Conservation (phyloP, 345 rosid species). For the Draba incana region DNA sequence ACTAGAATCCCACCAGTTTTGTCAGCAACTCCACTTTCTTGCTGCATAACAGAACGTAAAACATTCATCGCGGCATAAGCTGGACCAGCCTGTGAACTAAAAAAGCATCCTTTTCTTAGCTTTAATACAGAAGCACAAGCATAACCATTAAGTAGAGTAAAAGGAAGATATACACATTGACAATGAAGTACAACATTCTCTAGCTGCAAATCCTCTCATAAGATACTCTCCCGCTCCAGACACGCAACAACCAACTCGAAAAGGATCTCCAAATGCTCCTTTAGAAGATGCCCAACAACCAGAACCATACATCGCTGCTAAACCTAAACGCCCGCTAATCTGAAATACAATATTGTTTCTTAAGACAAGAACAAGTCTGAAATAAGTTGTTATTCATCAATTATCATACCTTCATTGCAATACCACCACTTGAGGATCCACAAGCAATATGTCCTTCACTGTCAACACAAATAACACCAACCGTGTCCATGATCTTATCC, state of each 20-base stretch:
- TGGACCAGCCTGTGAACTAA: constrained; percentile 89
- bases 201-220: constrained; percentile 92
- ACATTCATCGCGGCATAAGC: constrained; percentile 86
- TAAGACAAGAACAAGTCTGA: constrained; percentile 2
- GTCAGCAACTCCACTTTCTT: constrained; percentile 48
- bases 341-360: constrained; percentile 33
- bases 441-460: constrained; percentile 77
- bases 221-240: constrained; percentile 91
- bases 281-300: constrained; percentile 95
- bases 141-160: constrained; percentile 12
- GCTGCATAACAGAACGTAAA: constrained; percentile 56
- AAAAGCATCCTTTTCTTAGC: constrained; percentile 22
- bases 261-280: constrained; percentile 72
- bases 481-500: constrained; percentile 76
- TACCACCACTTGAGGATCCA: constrained; percentile 96
- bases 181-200: constrained; percentile 80
- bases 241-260: constrained; percentile 79
- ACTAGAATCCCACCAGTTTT: constrained; percentile 75
- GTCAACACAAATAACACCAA: constrained; percentile 93
- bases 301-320: constrained; percentile 89
- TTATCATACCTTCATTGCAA: constrained; percentile 75
- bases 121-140: constrained; percentile 4
- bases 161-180: constrained; percentile 55
- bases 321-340: constrained; percentile 93
- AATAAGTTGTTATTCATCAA: background rate